Base-by-base conservation (phyloP, 441 rosid species). In the Populus trichocarpa region DNA sequence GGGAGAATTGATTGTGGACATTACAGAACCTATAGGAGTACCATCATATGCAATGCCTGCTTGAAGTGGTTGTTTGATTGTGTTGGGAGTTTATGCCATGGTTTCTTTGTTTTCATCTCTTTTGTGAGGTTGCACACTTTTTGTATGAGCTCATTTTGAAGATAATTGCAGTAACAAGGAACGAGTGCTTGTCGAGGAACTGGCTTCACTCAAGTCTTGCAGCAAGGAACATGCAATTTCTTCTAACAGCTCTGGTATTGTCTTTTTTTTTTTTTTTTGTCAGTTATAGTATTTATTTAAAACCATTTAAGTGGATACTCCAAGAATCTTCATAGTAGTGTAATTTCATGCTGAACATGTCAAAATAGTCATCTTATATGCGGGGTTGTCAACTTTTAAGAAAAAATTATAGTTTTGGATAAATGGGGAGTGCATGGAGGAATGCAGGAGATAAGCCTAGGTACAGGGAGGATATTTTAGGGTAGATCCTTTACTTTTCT, bases 101-200 rank as follows among this genome's bases (percentile, higher is more conserved):
- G 28, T 38, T 33, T 26, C 0, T 23, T 64, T 38, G 46, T 38
- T 73, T 20, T 20, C 50, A 8, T 18, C 35, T 64, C 26, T 20
- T 8, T 30, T 9, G 14, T 22, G 35, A 57, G 61, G 38, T 1
- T 50, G 53, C 70, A 26, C 25, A 10, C 35, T 65, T 11, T 20
- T 75, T 46, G 50, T 46, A 46, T 67, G 71, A n/a, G n/a, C 40
- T 63, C 69, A 73, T 63, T 72, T 57, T 72, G 76, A 73, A 79
- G 65, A 28, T 70, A 16, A 76, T 85, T 81, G 70, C 90, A 92
- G 99, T 66, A 88, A 89, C 32, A 81, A 77, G 76, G 98, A 96
- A 82, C 92, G 87, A 9, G 74, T 78, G 73, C 92, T 96, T 80
- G 80, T 93, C 70, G 81, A 90, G 89, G 92, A 90, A 73, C 84